Conservation (phyloP, 306 rosid species). For the Pueraria montana region DNA sequence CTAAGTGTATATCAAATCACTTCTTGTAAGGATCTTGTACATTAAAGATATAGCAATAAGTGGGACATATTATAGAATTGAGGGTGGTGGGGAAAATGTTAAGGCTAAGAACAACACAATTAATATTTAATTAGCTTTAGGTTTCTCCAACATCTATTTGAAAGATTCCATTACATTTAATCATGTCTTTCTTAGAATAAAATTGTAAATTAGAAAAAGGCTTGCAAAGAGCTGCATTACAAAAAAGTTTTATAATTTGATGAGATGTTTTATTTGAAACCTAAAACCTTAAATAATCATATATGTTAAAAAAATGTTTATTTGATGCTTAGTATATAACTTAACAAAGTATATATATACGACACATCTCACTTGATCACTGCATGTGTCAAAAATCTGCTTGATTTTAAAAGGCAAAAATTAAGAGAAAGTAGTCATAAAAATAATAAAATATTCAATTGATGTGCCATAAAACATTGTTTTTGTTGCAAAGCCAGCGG, state of each 20-base stretch:
- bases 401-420: constrained; percentile 58
- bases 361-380: constrained; percentile 56
- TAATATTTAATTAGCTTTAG: constrained; percentile 40
- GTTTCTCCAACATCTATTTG: constrained; percentile 41
- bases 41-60: constrained; percentile 47
- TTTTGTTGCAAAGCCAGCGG: constrained; percentile 35
- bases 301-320: constrained; percentile 21
- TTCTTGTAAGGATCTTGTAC: constrained; percentile 45
- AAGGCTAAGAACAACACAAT: constrained; percentile 16
- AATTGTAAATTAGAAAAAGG: constrained; percentile 41
- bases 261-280: constrained; percentile 48
- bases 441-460: constrained; percentile 33
- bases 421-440: constrained; percentile 48
- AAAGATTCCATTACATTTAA: constrained; percentile 57
- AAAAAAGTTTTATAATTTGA: constrained; percentile 38
- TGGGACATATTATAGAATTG: constrained; percentile 47
- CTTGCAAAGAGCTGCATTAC: constrained; percentile 46
- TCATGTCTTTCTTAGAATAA: constrained; percentile 50
- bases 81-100: constrained; percentile 44
- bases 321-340: constrained; percentile 35
- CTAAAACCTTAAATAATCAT: constrained; percentile 53
- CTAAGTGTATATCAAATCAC: constrained; percentile 42
- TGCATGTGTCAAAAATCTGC: constrained; percentile 56
- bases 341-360: constrained; percentile 29
- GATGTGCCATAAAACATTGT: constrained; percentile 29